Evolutionary conservation across 345 rosid genomes (phyloP).

Genomic region (Arabidopsis arenosa): DNA sequence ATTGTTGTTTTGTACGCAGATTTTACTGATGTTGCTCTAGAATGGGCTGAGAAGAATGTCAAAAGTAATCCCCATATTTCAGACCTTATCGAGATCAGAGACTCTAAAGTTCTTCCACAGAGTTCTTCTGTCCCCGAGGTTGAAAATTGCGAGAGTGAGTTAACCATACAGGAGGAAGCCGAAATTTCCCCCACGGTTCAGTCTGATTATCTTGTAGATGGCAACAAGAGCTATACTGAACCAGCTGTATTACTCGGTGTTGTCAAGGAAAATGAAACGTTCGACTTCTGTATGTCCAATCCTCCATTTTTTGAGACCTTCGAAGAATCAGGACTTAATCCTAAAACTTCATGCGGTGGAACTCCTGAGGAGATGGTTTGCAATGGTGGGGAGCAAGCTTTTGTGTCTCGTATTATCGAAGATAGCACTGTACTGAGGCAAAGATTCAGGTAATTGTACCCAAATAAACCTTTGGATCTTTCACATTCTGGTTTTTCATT

Average conservation of each 20-base stretch:
- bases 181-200: slow-evolving; percentile 32
- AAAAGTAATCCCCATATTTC: slow-evolving; percentile 69
- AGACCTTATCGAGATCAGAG: slow-evolving; percentile 71
- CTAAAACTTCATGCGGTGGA: slow-evolving; percentile 93
- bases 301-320: slow-evolving; percentile 92
- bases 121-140: slow-evolving; percentile 13
- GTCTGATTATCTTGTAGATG: slow-evolving; percentile 31
- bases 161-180: slow-evolving; percentile 29
- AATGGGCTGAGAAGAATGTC: slow-evolving; percentile 89
- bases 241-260: slow-evolving; percentile 67
- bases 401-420: slow-evolving; percentile 71
- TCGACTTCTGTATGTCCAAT: slow-evolving; percentile 95
- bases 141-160: slow-evolving; percentile 32
- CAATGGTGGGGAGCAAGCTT: slow-evolving; percentile 85
- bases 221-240: slow-evolving; percentile 47
- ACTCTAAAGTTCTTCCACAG: slow-evolving; percentile 47
- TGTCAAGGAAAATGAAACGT: slow-evolving; percentile 71
- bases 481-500: slow-evolving; percentile 4
- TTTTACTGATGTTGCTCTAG: slow-evolving; percentile 77
- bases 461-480: neutral
- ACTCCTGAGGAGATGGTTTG: slow-evolving; percentile 91
- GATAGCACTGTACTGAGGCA: slow-evolving; percentile 75
- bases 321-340: slow-evolving; percentile 87
- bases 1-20: slow-evolving; percentile 60
- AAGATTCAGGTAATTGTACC: slow-evolving; percentile 55